phyloP scores from a whole-genome alignment of 805 yeast species.

The Vanderwaltozyma yarrowii region DNA sequence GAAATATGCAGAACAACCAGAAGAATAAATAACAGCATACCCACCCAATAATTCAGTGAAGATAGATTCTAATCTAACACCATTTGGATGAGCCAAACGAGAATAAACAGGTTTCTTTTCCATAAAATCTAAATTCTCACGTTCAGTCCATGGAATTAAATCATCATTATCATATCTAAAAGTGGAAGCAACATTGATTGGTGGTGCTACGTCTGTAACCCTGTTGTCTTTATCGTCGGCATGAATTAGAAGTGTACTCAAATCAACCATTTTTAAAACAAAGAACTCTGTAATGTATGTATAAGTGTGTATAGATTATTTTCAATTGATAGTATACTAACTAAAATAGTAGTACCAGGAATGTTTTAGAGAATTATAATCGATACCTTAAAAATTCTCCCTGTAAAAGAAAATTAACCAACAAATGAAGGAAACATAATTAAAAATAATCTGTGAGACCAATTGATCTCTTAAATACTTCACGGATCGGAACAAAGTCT shows the following conservation, averaged over 20 bases:
- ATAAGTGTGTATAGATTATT: too few relatives aligned
- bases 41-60: constrained; percentile 51
- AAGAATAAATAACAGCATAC: constrained; percentile 57
- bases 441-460: too few relatives aligned
- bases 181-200: constrained; percentile 76
- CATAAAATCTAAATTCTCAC: constrained; percentile 25
- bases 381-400: too few relatives aligned
- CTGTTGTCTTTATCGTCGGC: constrained; percentile 53
- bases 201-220: constrained; percentile 61
- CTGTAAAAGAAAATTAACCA: too few relatives aligned
- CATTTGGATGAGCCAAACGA: constrained; percentile 64
- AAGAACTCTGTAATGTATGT: too few relatives aligned
- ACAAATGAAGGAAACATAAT: too few relatives aligned
- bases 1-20: constrained; percentile 74
- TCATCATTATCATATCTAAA: constrained; percentile 52
- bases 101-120: constrained; percentile 48
- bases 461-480: too few relatives aligned
- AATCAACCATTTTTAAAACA: constrained; percentile 8
- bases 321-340: too few relatives aligned
- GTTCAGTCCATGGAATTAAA: constrained; percentile 37
- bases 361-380: too few relatives aligned
- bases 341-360: too few relatives aligned
- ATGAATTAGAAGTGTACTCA: constrained; percentile 55
- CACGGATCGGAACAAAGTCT: too few relatives aligned
- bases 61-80: constrained; percentile 55